Evolutionary conservation across 179 eudicot genomes (phyloP).

Genomic region (Corrigiola litoralis): DNA sequence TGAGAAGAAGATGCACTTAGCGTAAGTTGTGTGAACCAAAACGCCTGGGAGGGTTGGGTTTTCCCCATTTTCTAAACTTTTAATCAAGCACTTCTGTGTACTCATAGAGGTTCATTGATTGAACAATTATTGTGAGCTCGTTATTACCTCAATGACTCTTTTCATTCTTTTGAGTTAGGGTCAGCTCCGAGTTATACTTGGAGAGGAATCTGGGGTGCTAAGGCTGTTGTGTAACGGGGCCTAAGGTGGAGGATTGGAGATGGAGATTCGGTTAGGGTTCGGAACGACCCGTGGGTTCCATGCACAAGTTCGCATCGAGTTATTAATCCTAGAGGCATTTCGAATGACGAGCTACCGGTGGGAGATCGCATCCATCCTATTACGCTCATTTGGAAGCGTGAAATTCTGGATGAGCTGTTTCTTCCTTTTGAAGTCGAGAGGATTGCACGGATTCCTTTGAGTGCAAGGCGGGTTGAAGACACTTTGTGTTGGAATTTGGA

Average conservation of each 20-base stretch:
- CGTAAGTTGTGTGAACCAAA: background rate
- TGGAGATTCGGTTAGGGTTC: background rate
- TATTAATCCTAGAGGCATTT: background rate
- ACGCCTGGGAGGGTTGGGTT: background rate
- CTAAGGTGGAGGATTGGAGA: background rate
- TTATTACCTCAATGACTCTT: background rate
- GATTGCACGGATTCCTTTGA: background rate
- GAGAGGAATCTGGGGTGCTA: background rate
- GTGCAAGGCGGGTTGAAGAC: background rate
- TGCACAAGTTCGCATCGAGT: background rate
- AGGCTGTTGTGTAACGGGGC: background rate
- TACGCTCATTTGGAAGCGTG: no score
- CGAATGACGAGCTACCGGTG: no score
- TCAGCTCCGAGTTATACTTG: background rate
- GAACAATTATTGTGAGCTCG: background rate
- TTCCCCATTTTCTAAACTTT: background rate
- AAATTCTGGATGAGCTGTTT: no score
- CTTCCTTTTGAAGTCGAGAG: background rate
- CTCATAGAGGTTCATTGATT: background rate
- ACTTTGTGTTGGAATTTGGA: background rate
- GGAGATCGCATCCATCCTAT: no score
- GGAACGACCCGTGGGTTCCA: background rate
- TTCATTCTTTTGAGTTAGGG: background rate
- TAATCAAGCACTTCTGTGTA: background rate
- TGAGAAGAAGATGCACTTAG: background rate